Evolutionary conservation across 495 filamentous ascomycete genomes (phyloP).

Genomic region (Aspergillus haitiensis): DNA sequence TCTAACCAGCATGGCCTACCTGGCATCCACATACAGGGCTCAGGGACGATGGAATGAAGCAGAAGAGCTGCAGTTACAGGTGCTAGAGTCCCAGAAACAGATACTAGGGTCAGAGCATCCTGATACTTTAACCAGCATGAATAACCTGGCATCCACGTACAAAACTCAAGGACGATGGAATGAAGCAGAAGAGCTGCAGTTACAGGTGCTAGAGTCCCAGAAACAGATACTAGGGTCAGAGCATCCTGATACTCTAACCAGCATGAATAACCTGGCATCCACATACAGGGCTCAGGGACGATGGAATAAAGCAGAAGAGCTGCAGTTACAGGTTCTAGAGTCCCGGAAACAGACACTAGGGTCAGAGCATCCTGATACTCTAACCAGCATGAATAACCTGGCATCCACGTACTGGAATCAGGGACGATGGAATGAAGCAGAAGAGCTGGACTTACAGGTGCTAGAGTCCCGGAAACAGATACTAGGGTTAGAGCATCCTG

Average conservation of each 20-base stretch:
- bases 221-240: conserved; percentile 21
- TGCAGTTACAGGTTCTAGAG: conserved; percentile 9
- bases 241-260: conserved; percentile 28
- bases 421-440: conserved; percentile 31
- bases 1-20: too few species aligned
- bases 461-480: conserved; percentile 19
- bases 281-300: conserved; percentile 8
- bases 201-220: conserved; percentile 25
- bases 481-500: conserved; percentile 24
- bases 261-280: conserved; percentile 31
- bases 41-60: too few species aligned
- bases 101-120: too few species aligned
- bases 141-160: too few species aligned
- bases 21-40: too few species aligned
- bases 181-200: conserved; percentile 31
- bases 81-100: too few species aligned
- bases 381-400: conserved; percentile 41
- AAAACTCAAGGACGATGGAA: conserved; percentile 27
- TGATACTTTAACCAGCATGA: too few species aligned
- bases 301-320: conserved; percentile 6
- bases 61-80: too few species aligned
- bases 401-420: conserved; percentile 28
- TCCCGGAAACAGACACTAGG: neutral
- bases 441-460: conserved; percentile 31
- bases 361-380: conserved; percentile 33